These are phyloP conservation scores for Collybiopsis luxurians DNA, from an alignment of 768 basidiomycete genomes.

Conservation along the genomic window DNA sequence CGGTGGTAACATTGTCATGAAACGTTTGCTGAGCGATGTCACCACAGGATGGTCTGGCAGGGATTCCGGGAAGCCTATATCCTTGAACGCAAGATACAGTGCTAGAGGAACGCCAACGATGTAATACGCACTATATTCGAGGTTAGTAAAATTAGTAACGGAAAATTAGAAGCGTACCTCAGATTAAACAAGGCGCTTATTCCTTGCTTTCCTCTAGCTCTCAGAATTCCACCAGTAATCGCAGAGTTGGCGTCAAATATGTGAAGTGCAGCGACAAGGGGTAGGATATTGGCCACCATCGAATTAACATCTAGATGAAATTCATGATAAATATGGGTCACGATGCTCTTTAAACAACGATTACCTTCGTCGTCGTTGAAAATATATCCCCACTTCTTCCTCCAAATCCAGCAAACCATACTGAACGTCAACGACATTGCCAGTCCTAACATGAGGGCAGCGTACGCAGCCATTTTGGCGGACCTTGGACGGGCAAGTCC, in stretches of 20 bases:
- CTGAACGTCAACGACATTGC: constrained; percentile 63
- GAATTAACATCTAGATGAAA: constrained; percentile 29
- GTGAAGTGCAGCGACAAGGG: constrained; percentile 54
- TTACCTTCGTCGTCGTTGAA: constrained; percentile 67
- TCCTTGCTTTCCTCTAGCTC: constrained; percentile 61
- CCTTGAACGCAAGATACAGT: constrained; percentile 52
- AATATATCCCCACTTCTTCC: constrained; percentile 65
- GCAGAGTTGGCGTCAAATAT: constrained; percentile 58
- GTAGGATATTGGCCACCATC: constrained; percentile 50
- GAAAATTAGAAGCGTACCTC: not conserved
- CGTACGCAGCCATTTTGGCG: constrained; percentile 64
- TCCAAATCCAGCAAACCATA: constrained; percentile 61
- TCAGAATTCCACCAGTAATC: constrained; percentile 54
- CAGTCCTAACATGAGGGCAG: constrained; percentile 68
- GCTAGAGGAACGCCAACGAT: constrained; percentile 58
- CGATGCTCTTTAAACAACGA: constrained; percentile 8
- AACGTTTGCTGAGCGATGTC: not conserved
- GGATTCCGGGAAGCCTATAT: not conserved
- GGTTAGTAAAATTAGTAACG: no score
- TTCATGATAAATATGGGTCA: not conserved
- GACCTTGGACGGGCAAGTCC: constrained; percentile 76
- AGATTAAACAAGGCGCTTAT: constrained; percentile 58
- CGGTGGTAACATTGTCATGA: not conserved
- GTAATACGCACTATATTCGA: constrained; percentile 46
- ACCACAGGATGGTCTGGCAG: not conserved